phyloP scores from a whole-genome alignment of 257 asterid species.

The Gynochthodes officinalis region DNA sequence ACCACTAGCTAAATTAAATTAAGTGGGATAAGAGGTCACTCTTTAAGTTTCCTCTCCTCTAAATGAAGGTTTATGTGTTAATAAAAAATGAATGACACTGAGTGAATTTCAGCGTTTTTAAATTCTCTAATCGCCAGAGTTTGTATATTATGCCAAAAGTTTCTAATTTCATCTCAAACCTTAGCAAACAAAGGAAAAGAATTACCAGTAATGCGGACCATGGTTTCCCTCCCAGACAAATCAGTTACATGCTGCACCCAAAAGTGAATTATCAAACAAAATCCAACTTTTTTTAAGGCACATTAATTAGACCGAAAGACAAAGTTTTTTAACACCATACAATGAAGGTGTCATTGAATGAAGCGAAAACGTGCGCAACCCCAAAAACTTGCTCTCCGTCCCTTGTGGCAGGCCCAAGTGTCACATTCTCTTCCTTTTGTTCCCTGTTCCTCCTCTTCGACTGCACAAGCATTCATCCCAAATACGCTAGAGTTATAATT shows the following conservation, averaged over 20 bases:
- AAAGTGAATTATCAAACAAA: background rate
- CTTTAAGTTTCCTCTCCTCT: background rate
- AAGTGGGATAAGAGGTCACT: too few species aligned
- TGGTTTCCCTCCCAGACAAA: conserved; percentile 85
- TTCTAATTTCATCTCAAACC: background rate
- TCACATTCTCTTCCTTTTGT: conserved; percentile 80
- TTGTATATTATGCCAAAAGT: background rate
- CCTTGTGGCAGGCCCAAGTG: conserved; percentile 73
- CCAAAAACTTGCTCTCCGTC: conserved; percentile 83
- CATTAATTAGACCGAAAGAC: background rate
- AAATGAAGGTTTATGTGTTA: background rate
- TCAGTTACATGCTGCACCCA: conserved; percentile 84
- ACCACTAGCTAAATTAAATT: background rate
- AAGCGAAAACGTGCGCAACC: conserved; percentile 91
- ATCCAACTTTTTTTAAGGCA: too few species aligned
- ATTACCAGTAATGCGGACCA: conserved; percentile 87
- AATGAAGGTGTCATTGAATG: conserved; percentile 87
- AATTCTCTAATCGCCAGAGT: background rate
- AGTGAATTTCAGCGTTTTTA: background rate
- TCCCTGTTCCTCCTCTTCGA: conserved; percentile 76
- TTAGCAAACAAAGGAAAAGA: background rate
- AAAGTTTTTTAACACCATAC: conserved; percentile 27
- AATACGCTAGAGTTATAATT: background rate
- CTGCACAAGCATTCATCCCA: conserved; percentile 25
- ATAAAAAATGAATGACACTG: too few species aligned